Evolutionary conservation across 208 protist species (phyloP), one percentile per base, ranked within the genome.

Genomic region (Vickermania ingenoplastis): DNA sequence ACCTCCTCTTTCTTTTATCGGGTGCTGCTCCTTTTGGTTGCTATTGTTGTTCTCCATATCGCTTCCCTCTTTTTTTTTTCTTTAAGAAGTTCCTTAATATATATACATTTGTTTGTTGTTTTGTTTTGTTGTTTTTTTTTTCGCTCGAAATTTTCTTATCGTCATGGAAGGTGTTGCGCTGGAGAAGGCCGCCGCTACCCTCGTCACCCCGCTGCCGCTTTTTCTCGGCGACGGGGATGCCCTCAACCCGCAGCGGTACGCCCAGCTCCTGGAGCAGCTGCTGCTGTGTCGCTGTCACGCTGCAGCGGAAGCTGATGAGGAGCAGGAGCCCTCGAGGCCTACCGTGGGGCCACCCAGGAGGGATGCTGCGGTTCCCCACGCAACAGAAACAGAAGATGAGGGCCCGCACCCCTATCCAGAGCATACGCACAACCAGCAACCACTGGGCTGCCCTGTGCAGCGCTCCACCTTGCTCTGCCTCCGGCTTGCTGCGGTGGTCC

Each of bases 71-170:
- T 55, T 22, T 55, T 55, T 22, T 55, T 28, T 55, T 13, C 13
- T 28, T 5, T 28, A 22, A 22, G 22, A 25, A 22, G n/a, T 27
- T 22, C 21, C 5, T 27, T 22, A 13, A 55, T 55, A 55, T 27
- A 55, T 55, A 55, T 55, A 55, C n/a, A 55, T 55, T 22, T 55
- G 1, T 63, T 60, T 61, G 21, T 63, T 17, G 7, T 13, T 62
- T 29, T 71, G 56, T 14, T 52, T 31, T 17, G 54, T 61, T 66
- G 69, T 24, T 45, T 50, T 61, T 56, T n/a, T 52, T 65, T 60
- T 41, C 57, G 45, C 55, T 36, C 36, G 21, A 2, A 57, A 31
- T 41, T 28, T 53, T 45, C 48, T 25, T 36, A 11, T 41, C 17
- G 31, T 41, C 25, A 45, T 45, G 36, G 36, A 45, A 45, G 36